Evolutionary conservation across 768 basidiomycete species (phyloP), one percentile per base, ranked within the genome.

Genomic region (Rhizopogon sp.): DNA sequence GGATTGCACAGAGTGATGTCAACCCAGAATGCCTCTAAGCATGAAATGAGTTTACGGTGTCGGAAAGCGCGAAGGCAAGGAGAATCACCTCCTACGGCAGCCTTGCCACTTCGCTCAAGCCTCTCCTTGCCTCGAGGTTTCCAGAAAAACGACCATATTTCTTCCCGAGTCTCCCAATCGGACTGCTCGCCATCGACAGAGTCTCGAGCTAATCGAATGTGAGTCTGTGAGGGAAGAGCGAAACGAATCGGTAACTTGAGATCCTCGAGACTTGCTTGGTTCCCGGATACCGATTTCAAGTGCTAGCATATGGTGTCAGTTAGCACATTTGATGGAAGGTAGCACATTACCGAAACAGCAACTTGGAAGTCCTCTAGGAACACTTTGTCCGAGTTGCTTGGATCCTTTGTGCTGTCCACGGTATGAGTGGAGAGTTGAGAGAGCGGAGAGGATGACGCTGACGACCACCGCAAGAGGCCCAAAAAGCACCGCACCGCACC

Each of bases 361-460:
- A 93, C 82, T 22, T 82, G 80, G 63, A 98, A 91, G 71, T 99
- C 96, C 55, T 96, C 91, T 37, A 98, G 66, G 56, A 82, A 87
- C 6, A 91, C 75, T 56, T 84, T 87, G 54, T 87, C 88, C 44
- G 80, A 76, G 43, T 70, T 69, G 4, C 63, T 58, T 9, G 62
- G 62, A 47, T 76, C 54, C 70, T 69, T 16, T 58, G 60, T 37
- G 58, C 64, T 58, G 70, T 73, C 44, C 41, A 40, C 60, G 20
- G 63, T 64, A 4, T 39, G 44, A 17, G 9, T 43, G 43, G 61
- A 57, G 14, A 47, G 44, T 56, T 61, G 68, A 16, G 63, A 50
- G 1, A 53, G 58, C 6, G 58, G 59, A 17, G 59, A 58, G 10
- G 53, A 57, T 10, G 56, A 61, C 43, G 58, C 52, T 41, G 63